Conservation (phyloP, 345 rosid species). For the Eucalyptus erythrocorys region DNA sequence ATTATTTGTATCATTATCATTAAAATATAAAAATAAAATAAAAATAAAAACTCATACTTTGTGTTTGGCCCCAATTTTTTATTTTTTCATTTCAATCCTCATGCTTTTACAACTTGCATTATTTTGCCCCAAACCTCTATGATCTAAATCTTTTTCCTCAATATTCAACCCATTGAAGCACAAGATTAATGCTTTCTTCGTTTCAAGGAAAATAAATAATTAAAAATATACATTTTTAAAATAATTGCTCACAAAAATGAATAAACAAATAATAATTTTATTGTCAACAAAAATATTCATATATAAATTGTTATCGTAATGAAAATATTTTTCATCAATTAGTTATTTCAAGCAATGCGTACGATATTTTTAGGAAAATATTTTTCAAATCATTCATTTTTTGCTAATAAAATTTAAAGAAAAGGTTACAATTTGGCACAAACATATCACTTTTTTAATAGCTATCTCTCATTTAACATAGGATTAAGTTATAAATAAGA, state of each 20-base stretch:
- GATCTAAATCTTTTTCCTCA: not conserved
- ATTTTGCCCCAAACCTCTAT: not conserved
- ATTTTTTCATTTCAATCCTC: not conserved
- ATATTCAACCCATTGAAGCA: not conserved
- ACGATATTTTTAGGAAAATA: too few relatives aligned
- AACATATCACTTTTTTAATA: too few relatives aligned
- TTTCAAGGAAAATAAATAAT: rapidly evolving
- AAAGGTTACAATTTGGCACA: too few relatives aligned
- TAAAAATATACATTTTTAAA: too few relatives aligned
- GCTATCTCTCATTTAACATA: too few relatives aligned
- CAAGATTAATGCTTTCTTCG: rapidly evolving
- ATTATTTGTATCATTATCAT: rapidly evolving
- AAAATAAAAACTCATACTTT: not conserved
- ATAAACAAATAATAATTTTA: too few relatives aligned
- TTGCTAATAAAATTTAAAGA: too few relatives aligned
- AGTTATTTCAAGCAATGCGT: too few relatives aligned
- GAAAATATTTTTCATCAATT: rapidly evolving
- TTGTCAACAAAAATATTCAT: not conserved
- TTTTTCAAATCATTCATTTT: too few relatives aligned
- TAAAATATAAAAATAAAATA: rapidly evolving
- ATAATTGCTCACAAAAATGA: not conserved
- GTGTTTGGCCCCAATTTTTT: rapidly evolving
- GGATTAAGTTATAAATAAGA: too few relatives aligned
- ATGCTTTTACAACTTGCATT: not conserved
- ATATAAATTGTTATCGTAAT: too few relatives aligned